Base-by-base conservation (phyloP, 257 asterid species). In the Paulownia fortunei region DNA sequence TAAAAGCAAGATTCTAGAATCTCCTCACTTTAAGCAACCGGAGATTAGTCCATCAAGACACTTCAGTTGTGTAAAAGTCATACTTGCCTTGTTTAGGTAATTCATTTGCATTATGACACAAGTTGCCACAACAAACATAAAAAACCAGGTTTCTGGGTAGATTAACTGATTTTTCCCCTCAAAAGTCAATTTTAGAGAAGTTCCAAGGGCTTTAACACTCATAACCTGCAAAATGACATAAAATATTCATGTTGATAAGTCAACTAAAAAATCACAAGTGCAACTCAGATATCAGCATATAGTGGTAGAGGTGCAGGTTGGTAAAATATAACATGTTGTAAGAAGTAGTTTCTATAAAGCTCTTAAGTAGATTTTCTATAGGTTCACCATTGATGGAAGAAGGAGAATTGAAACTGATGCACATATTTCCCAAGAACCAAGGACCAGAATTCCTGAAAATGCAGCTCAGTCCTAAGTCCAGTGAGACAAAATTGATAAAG, bases 151-250 rank as follows among this genome's bases (percentile, higher is more conserved):
- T 84, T 92, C 93, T 0, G 92, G 89, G 82, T 80, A 94, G 83
- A 87, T 62, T 81, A 94, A 76, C 84, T 90, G 98, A 82, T 92
- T 94, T 16, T 83, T 90, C 79, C 98, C 98, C 86, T 90, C 97
- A 60, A 94, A 82, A 19, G 98, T 94, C 87, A 94, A 82, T 80
- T 92, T 92, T 55, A 90, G 79, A 70, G 97, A 90, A 74, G 94
- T 94, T 55, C 95, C 97, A 72, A 94, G 92, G 64, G 98, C 97
- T 87, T 92, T 94, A 54, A 90, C 97, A 80, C 98, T 92, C 98
- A 92, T 88, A 71, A 94, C 98, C 97, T 92, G 89, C 80, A 86
- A 16, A 77, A 51, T 24, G 74, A 70, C 68, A 71, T 36, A n/a
- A 62, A 39, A 56, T 69, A 51, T 72, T 56, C 42, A 27, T 73